phyloP scores from a whole-genome alignment of 441 rosid species.

The Pelargonium australe region DNA sequence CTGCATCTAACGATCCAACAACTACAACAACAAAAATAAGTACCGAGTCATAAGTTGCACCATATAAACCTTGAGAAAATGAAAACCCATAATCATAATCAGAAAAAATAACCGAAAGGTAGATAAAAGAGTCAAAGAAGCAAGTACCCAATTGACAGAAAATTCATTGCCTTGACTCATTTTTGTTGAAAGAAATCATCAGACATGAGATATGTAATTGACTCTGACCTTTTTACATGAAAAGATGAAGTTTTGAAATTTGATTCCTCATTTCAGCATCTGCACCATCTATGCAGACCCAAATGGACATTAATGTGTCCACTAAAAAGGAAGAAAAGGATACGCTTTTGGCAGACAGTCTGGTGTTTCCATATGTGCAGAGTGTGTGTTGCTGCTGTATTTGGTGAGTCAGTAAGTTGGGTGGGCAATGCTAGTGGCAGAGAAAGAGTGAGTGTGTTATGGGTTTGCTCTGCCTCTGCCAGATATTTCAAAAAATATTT shows the following conservation, averaged over 20 bases:
- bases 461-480: background rate
- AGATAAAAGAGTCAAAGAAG: background rate
- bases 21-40: background rate
- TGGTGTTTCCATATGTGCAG: conserved; percentile 19
- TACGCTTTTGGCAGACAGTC: conserved; percentile 18
- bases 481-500: no score
- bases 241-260: background rate
- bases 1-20: background rate
- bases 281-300: background rate
- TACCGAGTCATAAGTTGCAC: background rate
- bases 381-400: conserved; percentile 18
- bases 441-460: conserved; percentile 11
- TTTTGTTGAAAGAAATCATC: background rate
- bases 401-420: conserved; percentile 18
- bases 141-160: background rate
- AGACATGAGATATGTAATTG: background rate
- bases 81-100: conserved; percentile 10
- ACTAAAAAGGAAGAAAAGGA: conserved; percentile 25
- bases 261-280: conserved; percentile 1
- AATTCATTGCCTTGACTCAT: background rate
- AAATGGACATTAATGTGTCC: conserved; percentile 26
- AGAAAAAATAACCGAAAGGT: conserved; percentile 1
- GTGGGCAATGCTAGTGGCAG: conserved; percentile 19
- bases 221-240: background rate
- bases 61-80: background rate